A percentile compares a stretch with the other conserved stretches of the same genome.
These are phyloP conservation scores for Gliomastix tumulicola DNA, from an alignment of 2,329 filamentous ascomycete species.

Conservation along the genomic window DNA sequence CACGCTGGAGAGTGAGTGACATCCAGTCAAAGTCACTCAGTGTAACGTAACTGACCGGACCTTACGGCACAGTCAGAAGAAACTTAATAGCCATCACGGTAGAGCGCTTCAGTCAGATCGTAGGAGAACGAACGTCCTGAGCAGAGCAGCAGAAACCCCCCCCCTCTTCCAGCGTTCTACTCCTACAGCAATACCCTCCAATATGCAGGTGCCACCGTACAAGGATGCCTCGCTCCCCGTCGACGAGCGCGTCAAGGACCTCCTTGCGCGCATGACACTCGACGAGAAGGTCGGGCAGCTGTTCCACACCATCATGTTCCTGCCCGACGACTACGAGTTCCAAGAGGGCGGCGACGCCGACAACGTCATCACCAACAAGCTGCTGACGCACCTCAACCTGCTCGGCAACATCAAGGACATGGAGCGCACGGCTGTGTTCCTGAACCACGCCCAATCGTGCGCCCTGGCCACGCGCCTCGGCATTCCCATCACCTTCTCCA, in stretches of 20 bases:
- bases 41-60: too few species aligned
- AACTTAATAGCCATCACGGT: too few species aligned
- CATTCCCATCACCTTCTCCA: constrained; percentile 39
- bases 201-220: too few species aligned
- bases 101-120: too few species aligned
- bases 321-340: constrained; percentile 15
- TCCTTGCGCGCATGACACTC: constrained; percentile 35
- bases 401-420: constrained; percentile 34
- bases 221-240: constrained; percentile 27
- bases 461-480: constrained; percentile 37
- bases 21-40: too few species aligned
- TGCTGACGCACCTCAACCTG: constrained; percentile 36
- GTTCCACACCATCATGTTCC: constrained; percentile 29
- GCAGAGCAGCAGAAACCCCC: too few species aligned
- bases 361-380: constrained; percentile 9
- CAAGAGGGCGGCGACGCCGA: constrained; percentile 4
- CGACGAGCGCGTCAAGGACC: constrained; percentile 38
- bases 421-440: constrained; percentile 23
- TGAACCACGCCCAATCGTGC: constrained; percentile 31
- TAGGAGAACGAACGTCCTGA: too few species aligned
- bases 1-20: too few species aligned
- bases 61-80: too few species aligned
- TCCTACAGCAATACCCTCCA: too few species aligned
- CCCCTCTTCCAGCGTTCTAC: too few species aligned
- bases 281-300: constrained; percentile 41